A percentile compares a stretch with the other conserved stretches of the same genome.
phyloP scores from a whole-genome alignment of 2,329 filamentous ascomycete species.

The Mariannaea elegans region DNA sequence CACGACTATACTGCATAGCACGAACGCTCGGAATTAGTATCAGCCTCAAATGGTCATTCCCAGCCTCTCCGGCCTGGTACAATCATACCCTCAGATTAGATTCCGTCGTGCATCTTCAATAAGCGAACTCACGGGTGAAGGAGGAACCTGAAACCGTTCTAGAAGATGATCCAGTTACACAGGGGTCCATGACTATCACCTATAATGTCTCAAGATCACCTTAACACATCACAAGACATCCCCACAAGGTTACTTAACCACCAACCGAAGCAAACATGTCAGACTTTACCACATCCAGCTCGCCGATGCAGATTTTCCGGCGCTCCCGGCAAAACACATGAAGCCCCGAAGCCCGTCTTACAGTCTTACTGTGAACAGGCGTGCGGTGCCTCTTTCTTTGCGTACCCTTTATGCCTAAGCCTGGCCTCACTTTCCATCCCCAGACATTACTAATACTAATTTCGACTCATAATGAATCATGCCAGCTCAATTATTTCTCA shows the following conservation, averaged over 20 bases:
- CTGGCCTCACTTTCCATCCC: neutral
- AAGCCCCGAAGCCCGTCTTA: neutral
- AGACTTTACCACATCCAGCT: conserved; percentile 32
- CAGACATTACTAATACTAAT: neutral
- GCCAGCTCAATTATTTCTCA: neutral
- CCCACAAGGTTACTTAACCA: neutral
- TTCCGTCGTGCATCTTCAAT: too few relatives aligned
- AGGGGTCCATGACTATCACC: neutral
- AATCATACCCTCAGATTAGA: too few relatives aligned
- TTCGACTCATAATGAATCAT: conserved; percentile 12
- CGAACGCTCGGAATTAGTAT: too few relatives aligned
- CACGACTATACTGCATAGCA: too few relatives aligned
- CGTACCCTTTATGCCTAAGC: neutral
- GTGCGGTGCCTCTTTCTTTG: neutral
- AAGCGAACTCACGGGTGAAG: neutral
- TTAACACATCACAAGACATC: neutral
- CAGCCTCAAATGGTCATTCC: too few relatives aligned
- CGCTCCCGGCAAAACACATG: neutral
- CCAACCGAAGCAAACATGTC: neutral
- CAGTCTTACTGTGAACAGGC: neutral
- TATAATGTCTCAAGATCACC: neutral
- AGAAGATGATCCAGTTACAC: neutral
- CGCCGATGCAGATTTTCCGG: conserved; percentile 25
- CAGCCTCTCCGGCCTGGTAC: too few relatives aligned
- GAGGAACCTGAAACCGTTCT: neutral